Base-by-base conservation (phyloP, 2,329 filamentous ascomycete genomes). In the Alternaria brassicae region DNA sequence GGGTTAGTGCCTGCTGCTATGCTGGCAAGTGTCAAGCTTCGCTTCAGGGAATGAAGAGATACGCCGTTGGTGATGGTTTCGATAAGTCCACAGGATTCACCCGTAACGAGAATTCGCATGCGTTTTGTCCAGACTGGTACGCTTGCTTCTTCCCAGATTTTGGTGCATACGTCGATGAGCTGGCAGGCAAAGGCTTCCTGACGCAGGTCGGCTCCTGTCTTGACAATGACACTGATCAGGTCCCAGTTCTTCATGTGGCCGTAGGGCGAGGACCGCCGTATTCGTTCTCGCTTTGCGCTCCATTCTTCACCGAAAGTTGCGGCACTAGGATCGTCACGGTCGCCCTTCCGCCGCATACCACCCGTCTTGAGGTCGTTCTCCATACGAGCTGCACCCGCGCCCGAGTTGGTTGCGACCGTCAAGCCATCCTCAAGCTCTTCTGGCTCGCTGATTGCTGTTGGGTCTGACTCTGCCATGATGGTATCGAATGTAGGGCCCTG, bases 171-270 rank as follows among this genome's bases (percentile, higher is more conserved):
- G 57, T 87, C 84, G 66, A 95, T 95, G 42, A 95, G 84, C 78
- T 95, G 91, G 74, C 91, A 94, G 6, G 91, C 91, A 77, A 95
- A 95, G 0, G 91, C 91, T 78, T 95, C 91, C 79, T 95, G 91
- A 50, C 91, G 85, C 61, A 95, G 81, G 78, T 95, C 91, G 2
- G 90, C 90, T 3, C 91, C 91, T 10, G 91, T 95, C 81, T 95
- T 95, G 69, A 95, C 89, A 72, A 95, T 95, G 60, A 95, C 91
- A 72, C 90, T 93, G 62, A 95, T 84, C 23, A 95, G 83, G 71
- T 95, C 91, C 91, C 91, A 95, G 72, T 93, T 94, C 80, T 91
- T 91, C 88, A 93, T 92, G 87, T 90, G 92, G 9, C 91, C 91
- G 72, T 93, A 95, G 0, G 91, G 91, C 0, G 91, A 94, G 1